A percentile compares a stretch with the other conserved stretches of the same genome.
phyloP scores from a whole-genome alignment of 2,329 filamentous ascomycete genomes.

The Trichoderma sp. region DNA sequence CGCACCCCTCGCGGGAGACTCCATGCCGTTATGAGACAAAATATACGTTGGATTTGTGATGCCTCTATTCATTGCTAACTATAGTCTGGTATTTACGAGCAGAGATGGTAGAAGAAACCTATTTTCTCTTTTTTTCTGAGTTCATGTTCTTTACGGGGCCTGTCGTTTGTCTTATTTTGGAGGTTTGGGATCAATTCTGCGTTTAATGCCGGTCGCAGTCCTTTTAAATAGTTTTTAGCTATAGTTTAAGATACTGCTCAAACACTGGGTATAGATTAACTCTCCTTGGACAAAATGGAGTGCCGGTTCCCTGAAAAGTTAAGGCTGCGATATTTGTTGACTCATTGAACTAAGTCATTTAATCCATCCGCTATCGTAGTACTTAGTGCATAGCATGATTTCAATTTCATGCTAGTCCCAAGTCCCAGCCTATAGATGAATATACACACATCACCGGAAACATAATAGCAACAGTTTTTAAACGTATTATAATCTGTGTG shows the following conservation, averaged over 20 bases:
- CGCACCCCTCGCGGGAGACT: no score
- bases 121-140: no score
- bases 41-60: background rate
- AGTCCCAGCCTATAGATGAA: slow-evolving; percentile 31
- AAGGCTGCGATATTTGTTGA: slow-evolving; percentile 49
- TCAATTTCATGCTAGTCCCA: no score
- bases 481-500: background rate
- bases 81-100: background rate
- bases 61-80: background rate
- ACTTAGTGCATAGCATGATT: background rate
- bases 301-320: slow-evolving; percentile 53
- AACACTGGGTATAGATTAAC: slow-evolving; percentile 58
- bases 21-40: no score
- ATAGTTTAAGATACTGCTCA: slow-evolving; percentile 47
- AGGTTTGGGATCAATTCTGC: slow-evolving; percentile 34
- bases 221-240: slow-evolving; percentile 51
- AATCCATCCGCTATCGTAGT: slow-evolving; percentile 41
- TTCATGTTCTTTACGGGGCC: background rate
- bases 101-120: no score
- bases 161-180: background rate
- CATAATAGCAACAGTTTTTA: background rate
- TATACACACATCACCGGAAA: background rate
- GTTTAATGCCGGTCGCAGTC: slow-evolving; percentile 53
- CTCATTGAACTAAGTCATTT: slow-evolving; percentile 38
- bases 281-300: slow-evolving; percentile 54